Evolutionary conservation across 306 rosid genomes (phyloP).

Genomic region (Hylodesmum podocarpum): DNA sequence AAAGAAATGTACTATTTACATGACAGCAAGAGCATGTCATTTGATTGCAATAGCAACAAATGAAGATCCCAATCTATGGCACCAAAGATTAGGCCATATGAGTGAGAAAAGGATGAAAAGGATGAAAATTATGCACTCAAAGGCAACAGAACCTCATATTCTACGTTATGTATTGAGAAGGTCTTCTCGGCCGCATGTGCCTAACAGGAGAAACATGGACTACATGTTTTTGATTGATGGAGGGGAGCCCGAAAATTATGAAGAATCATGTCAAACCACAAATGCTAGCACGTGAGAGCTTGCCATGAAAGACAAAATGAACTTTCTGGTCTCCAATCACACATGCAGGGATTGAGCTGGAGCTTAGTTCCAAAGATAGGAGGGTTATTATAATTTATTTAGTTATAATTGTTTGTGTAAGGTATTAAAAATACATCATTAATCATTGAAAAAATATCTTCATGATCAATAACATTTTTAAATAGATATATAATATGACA

Average conservation of each 20-base stretch:
- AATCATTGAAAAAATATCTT: too few relatives aligned
- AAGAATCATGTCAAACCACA: not conserved
- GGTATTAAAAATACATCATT: too few relatives aligned
- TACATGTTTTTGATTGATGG: not conserved
- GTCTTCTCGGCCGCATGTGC: not conserved
- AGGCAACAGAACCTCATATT: not conserved
- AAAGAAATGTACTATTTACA: not conserved
- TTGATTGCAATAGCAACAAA: not conserved
- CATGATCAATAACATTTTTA: too few relatives aligned
- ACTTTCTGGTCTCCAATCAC: not conserved
- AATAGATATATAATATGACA: too few relatives aligned
- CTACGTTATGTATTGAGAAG: too few relatives aligned
- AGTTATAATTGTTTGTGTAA: too few relatives aligned
- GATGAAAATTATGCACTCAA: too few relatives aligned
- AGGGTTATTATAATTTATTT: too few relatives aligned
- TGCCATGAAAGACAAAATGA: not conserved
- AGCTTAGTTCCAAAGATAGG: too few relatives aligned
- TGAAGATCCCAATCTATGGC: not conserved
- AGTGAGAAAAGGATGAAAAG: too few relatives aligned
- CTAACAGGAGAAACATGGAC: not conserved
- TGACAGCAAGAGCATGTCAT: not conserved
- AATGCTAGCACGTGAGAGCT: not conserved
- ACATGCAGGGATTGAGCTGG: too few relatives aligned
- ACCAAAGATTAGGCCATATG: not conserved
- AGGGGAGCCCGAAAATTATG: not conserved